A percentile compares a stretch with the other conserved stretches of the same genome.
Conservation (phyloP, 495 filamentous ascomycete genomes). For the Staphylotrichum longicolle region DNA sequence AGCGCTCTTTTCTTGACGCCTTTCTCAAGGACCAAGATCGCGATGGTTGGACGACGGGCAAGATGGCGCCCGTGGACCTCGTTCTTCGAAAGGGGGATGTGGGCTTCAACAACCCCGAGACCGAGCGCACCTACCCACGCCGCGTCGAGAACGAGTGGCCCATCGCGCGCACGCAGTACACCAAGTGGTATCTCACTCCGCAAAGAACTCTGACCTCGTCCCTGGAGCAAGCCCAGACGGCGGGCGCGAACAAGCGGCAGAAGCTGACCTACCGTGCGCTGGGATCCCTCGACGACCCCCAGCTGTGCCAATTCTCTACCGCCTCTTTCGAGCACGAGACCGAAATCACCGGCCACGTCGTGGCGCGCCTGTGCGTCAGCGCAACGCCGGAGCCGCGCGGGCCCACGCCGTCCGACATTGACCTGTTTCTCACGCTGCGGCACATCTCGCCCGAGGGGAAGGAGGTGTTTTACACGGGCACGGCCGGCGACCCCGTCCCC, state of each 20-base stretch:
- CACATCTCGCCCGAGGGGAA: slow-evolving; percentile 54
- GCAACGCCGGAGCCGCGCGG: slow-evolving; percentile 39
- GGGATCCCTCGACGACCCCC: slow-evolving; percentile 48
- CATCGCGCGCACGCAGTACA: slow-evolving; percentile 59
- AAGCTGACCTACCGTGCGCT: slow-evolving; percentile 57
- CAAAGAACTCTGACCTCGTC: slow-evolving; percentile 18
- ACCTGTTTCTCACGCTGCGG: slow-evolving; percentile 63
- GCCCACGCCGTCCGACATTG: slow-evolving; percentile 50
- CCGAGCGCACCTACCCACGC: slow-evolving; percentile 50
- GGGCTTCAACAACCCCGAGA: slow-evolving; percentile 59
- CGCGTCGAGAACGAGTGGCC: slow-evolving; percentile 62
- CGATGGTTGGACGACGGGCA: slow-evolving; percentile 57
- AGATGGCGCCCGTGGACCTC: slow-evolving; percentile 55
- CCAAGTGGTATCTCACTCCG: slow-evolving; percentile 51
- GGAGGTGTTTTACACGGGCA: slow-evolving; percentile 65
- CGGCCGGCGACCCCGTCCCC: slow-evolving; percentile 47
- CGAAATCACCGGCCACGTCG: slow-evolving; percentile 65
- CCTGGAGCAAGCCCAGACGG: too few relatives aligned
- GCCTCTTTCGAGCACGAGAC: slow-evolving; percentile 54
- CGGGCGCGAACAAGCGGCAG: slow-evolving; percentile 3
- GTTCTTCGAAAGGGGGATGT: slow-evolving; percentile 60
- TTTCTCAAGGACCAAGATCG: slow-evolving; percentile 64
- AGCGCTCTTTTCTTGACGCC: slow-evolving; percentile 63
- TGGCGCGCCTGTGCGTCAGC: slow-evolving; percentile 60
- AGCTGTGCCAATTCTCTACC: slow-evolving; percentile 54